Conservation (phyloP, 75 land plant species). For the Gnetum montanum region DNA sequence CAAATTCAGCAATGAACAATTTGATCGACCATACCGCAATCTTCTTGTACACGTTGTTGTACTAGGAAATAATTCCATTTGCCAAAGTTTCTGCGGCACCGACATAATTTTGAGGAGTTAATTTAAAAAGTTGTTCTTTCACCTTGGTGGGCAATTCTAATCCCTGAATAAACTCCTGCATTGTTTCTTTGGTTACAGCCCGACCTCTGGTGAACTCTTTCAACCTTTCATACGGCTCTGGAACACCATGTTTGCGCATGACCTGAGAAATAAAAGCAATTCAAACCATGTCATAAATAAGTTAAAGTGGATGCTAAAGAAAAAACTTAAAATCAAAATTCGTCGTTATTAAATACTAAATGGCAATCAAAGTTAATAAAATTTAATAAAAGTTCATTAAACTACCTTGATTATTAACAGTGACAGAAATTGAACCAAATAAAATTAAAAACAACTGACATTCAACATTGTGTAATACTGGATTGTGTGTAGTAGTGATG, state of each 20-base stretch:
- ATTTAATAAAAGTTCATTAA: too few species aligned
- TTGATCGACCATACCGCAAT: too few species aligned
- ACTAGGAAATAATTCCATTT: too few species aligned
- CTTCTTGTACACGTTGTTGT: too few species aligned
- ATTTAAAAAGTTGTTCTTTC: constrained; percentile 35
- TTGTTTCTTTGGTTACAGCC: constrained; percentile 50
- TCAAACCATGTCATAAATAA: not conserved
- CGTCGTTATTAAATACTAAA: too few species aligned
- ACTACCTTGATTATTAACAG: too few species aligned
- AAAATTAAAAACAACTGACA: too few species aligned
- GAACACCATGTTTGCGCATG: constrained; percentile 74
- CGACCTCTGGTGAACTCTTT: constrained; percentile 80
- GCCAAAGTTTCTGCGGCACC: constrained; percentile 70
- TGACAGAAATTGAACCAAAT: too few species aligned
- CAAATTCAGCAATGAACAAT: too few species aligned
- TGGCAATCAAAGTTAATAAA: too few species aligned
- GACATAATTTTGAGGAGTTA: constrained; percentile 62
- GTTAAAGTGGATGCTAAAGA: not conserved
- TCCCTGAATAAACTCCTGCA: constrained; percentile 43
- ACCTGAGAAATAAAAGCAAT: constrained; percentile 23
- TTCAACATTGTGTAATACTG: too few species aligned
- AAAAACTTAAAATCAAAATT: not conserved
- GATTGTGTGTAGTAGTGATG: too few species aligned
- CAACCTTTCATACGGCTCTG: constrained; percentile 88
- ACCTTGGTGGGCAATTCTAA: constrained; percentile 65